These are phyloP conservation scores for Sporothrix sp. DNA, from an alignment of 2,329 filamentous ascomycete species.

Conservation along the genomic window DNA sequence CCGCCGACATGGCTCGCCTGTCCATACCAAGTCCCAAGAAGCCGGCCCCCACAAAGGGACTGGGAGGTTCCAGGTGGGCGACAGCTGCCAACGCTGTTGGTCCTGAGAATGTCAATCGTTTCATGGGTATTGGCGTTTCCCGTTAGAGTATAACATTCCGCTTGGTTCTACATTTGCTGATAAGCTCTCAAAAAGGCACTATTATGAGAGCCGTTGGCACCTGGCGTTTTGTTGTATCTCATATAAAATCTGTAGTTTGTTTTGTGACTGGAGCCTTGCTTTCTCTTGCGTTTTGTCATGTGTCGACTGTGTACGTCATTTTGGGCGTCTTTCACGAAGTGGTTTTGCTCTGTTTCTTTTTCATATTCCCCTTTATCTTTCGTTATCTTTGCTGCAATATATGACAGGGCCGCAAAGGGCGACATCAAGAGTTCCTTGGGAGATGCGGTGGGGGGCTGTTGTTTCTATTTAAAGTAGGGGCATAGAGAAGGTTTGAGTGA, in stretches of 20 bases:
- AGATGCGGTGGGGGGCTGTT: too few species aligned
- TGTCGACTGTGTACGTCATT: neutral
- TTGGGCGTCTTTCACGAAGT: neutral
- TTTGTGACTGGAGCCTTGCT: neutral
- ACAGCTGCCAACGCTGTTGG: neutral
- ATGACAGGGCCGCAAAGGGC: too few species aligned
- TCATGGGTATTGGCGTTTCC: constrained; percentile 11
- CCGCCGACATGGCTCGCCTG: neutral
- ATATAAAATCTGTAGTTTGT: neutral
- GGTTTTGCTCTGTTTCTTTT: neutral
- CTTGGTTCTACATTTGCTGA: constrained; percentile 4
- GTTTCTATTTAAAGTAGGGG: too few species aligned
- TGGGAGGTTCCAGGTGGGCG: constrained; percentile 13
- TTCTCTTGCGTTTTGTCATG: neutral
- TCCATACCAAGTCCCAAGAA: neutral
- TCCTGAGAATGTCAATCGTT: neutral
- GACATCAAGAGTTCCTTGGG: too few species aligned
- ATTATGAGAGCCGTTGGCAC: neutral
- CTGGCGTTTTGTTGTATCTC: neutral
- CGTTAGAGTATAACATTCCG: neutral
- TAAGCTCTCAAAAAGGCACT: neutral
- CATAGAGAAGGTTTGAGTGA: too few species aligned
- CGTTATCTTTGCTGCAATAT: neutral
- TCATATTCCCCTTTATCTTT: constrained; percentile 1
- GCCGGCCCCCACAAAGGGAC: neutral